A percentile compares a stretch with the other conserved stretches of the same genome.
These are phyloP conservation scores for Ampelocalamus luodianensis DNA, from an alignment of 176 grass and related monocot genomes.

Conservation along the genomic window DNA sequence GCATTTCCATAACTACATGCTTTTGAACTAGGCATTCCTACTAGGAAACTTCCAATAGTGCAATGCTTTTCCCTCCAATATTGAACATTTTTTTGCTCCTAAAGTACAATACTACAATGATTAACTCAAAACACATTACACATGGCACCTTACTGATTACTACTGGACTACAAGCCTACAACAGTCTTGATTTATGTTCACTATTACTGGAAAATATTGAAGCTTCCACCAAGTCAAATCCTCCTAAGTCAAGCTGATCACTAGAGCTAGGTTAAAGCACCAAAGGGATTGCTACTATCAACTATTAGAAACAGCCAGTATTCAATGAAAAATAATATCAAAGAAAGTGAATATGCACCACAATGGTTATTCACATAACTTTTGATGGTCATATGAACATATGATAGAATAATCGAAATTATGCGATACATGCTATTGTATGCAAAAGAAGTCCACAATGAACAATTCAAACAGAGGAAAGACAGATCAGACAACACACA, in stretches of 20 bases:
- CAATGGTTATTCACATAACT: background rate
- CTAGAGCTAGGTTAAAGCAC: background rate
- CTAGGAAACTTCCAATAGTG: background rate
- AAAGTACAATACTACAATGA: background rate
- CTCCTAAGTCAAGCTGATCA: background rate
- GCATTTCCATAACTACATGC: background rate
- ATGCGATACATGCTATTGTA: background rate
- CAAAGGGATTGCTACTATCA: background rate
- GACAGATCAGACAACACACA: constrained; percentile 3
- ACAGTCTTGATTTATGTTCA: background rate
- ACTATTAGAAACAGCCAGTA: background rate
- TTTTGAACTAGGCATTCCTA: background rate
- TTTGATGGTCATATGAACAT: background rate
- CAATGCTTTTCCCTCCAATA: background rate
- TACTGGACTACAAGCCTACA: background rate
- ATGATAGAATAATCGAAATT: background rate
- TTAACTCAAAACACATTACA: background rate
- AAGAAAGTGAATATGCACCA: background rate
- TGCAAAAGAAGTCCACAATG: background rate
- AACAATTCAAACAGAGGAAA: background rate
- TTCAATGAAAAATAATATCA: constrained; percentile 1
- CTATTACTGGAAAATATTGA: background rate
- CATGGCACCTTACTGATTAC: background rate
- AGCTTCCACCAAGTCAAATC: background rate
- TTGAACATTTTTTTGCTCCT: background rate